Percentiles rank a stretch among this genome's conserved stretches.
Evolutionary conservation across 2,329 filamentous ascomycete genomes (phyloP).

Genomic region (Penicillium sclerotiorum): DNA sequence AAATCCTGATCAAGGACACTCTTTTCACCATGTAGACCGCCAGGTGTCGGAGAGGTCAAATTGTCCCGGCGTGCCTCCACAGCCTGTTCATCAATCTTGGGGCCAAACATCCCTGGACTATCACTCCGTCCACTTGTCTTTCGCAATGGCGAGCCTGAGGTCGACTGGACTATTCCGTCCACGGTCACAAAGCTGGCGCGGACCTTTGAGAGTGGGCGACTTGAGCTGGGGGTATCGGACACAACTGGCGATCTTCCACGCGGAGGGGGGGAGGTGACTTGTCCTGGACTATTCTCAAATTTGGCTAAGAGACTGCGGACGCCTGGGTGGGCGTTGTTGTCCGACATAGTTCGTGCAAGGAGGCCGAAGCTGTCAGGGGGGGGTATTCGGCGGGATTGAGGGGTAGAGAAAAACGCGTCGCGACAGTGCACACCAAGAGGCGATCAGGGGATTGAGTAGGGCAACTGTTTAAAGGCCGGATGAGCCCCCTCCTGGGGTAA

Average conservation of each 20-base stretch:
- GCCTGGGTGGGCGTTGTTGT: constrained; percentile 43
- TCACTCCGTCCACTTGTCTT: constrained; percentile 43
- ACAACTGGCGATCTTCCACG: constrained; percentile 68
- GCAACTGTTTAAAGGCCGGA: background rate
- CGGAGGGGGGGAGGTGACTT: constrained; percentile 63
- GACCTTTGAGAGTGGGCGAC: constrained; percentile 71
- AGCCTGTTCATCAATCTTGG: constrained; percentile 36
- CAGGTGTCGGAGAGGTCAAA: constrained; percentile 30
- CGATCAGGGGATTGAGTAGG: constrained; percentile 2
- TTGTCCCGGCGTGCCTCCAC: constrained; percentile 35
- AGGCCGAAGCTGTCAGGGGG: constrained; percentile 20
- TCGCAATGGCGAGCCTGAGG: constrained; percentile 44
- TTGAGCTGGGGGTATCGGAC: constrained; percentile 44
- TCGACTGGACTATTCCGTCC: constrained; percentile 54
- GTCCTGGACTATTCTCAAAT: constrained; percentile 72
- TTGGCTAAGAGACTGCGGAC: constrained; percentile 77
- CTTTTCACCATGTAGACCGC: constrained; percentile 22
- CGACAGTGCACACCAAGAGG: constrained; percentile 1
- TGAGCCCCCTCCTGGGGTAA: constrained; percentile 3
- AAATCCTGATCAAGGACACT: constrained; percentile 19
- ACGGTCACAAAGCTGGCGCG: constrained; percentile 75
- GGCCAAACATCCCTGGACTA: constrained; percentile 30
- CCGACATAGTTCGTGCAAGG: constrained; percentile 19
- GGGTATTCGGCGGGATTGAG: constrained; percentile 6
- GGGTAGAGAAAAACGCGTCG: constrained; percentile 1